Evolutionary conservation across 495 filamentous ascomycete species (phyloP), one percentile per base, ranked within the genome.

Genomic region (Hypomontagnella submonticulosa): DNA sequence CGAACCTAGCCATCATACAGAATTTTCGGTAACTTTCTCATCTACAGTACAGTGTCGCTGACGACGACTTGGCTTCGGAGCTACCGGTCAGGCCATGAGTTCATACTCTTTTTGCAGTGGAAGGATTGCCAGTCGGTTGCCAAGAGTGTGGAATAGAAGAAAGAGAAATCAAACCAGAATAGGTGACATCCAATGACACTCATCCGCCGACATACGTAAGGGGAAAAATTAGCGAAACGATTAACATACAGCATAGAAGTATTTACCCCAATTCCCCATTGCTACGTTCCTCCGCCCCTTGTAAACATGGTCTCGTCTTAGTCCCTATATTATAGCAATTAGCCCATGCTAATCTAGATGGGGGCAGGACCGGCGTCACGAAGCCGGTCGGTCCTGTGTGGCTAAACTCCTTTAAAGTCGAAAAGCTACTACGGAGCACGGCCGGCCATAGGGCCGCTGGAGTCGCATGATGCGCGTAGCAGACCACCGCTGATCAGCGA

Each of bases 381-480:
- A 23, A 30, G 15, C 54, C 52, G 44, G 58, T 19, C 55, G 55
- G 62, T 27, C 34, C 65, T 36, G 65, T 62, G 49, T 48, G 42
- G 54, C 65, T 68, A 54, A 54, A 40, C 57, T 49, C 33, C 48
- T 20, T 51, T 10, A 20, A 41, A 27, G 7, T 41, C 42, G 48
- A 57, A 51, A 52, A 38, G 11, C 10, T 38, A 2, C 32, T 16
- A 41, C 58, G 64, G 64, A 57, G 59, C 18, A 43, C 43, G 54
- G 36, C 54, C 65, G 59, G 59, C 53, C 54, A 49, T 38, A 42
- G 23, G 33, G 54, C 6, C 23, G 23, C 18, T 50, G 15, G 18
- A 50, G 63, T 63, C 49, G 65, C 65, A 68, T 63, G 59, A 63
- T 62, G 46, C 38, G 33, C 37, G 36, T 40, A 55, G 49, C 33